Evolutionary conservation across 495 filamentous ascomycete species (phyloP).

Genomic region (Cercophora samala): DNA sequence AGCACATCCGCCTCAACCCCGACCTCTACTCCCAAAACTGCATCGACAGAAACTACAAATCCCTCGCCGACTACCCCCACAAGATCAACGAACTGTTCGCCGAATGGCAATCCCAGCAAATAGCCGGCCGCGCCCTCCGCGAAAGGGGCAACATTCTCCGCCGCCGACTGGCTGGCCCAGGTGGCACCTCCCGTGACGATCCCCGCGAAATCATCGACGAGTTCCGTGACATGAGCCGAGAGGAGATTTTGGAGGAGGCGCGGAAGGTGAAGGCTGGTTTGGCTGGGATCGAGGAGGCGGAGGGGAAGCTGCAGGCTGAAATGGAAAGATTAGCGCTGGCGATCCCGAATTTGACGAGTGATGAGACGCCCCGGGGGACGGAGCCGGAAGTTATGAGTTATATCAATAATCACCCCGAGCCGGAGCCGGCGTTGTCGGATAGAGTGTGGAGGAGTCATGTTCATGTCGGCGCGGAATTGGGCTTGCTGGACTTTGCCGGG

Average conservation of each 20-base stretch:
- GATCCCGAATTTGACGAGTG: slow-evolving; percentile 82
- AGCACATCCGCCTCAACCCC: slow-evolving; percentile 80
- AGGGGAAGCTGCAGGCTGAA: slow-evolving; percentile 57
- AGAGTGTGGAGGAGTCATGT: slow-evolving; percentile 66
- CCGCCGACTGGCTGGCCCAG: slow-evolving; percentile 44
- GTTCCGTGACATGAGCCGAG: slow-evolving; percentile 36
- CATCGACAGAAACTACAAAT: slow-evolving; percentile 75
- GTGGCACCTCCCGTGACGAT: slow-evolving; percentile 35
- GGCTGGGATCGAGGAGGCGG: slow-evolving; percentile 54
- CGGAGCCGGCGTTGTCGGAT: slow-evolving; percentile 48
- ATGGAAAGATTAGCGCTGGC: slow-evolving; percentile 72
- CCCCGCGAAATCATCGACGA: slow-evolving; percentile 25
- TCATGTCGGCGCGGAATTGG: slow-evolving; percentile 74
- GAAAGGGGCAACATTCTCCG: slow-evolving; percentile 56
- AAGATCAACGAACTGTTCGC: slow-evolving; percentile 68
- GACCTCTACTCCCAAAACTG: slow-evolving; percentile 79
- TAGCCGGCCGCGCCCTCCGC: slow-evolving; percentile 52
- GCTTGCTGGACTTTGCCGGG: slow-evolving; percentile 78
- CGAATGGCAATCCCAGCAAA: slow-evolving; percentile 58
- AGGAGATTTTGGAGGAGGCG: slow-evolving; percentile 61
- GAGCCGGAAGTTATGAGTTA: slow-evolving; percentile 55
- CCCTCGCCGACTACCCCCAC: slow-evolving; percentile 60
- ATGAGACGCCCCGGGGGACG: slow-evolving; percentile 68
- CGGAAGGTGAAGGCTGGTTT: slow-evolving; percentile 65
- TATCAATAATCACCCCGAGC: slow-evolving; percentile 70